Base-by-base conservation (phyloP, 371 early-diverging fungal genomes). In the Zychaea mexicana region DNA sequence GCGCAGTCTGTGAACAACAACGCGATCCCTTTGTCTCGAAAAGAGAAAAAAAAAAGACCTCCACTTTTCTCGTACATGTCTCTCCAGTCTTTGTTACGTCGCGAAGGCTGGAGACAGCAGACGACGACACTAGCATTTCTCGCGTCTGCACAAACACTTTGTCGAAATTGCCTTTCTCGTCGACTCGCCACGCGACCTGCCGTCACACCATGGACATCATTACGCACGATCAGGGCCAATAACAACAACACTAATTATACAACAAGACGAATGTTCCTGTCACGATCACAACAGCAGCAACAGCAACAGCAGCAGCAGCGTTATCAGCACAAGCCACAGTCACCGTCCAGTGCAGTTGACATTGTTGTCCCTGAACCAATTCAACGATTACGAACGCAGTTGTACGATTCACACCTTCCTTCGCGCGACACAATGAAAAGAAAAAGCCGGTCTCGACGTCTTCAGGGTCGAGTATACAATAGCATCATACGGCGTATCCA, bases 21-120 rank as follows among this genome's bases (percentile, higher is more conserved):
- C 36, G 36, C 8, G 36, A 10, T 42, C 15, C 15, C n/a, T 42
- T 42, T 42, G 42, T 42, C 42, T 12, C 42, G 3, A 13, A 42
- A 42, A 42, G n/a, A 42, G n/a, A 42, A 42, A 42, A 15, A 6
- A 13, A 13, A 39, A 12, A 39, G 10, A 39, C 3, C 10, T 15
- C 39, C 10, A 39, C n/a, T n/a, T n/a, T n/a, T n/a, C 36, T 27
- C 42, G 13, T 5, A 33, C 54, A 74, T 71, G 75, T 62, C 71
- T 54, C 64, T 74, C 52, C 69, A 67, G 65, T 75, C 72, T 56
- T 56, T 71, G 52, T 33, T 69, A 31, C 56, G 64, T 58, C 71
- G 62, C 66, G 71, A 73, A 65, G 67, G 69, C 61, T 76, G 73
- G 73, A 71, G 57, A 57, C 65, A 69, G 49, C 77, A 73, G 52